phyloP scores from a whole-genome alignment of 2,329 filamentous ascomycete species.

The Shiraia sp. region DNA sequence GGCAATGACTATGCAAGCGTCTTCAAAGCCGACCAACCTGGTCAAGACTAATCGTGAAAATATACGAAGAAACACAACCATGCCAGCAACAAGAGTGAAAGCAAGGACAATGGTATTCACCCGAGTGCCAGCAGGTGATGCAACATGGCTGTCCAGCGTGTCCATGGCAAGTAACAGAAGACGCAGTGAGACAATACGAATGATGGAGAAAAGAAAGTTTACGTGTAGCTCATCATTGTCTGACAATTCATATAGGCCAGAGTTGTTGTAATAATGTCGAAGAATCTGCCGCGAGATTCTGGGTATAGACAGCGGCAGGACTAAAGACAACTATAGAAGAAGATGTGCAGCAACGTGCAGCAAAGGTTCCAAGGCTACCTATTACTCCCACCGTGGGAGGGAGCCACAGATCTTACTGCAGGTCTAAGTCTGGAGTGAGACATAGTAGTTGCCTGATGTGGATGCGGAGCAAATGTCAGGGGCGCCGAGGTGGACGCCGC shows the following conservation, averaged over 20 bases:
- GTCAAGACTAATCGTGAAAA: constrained; percentile 33
- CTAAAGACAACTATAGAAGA: background rate
- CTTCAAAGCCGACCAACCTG: constrained; percentile 31
- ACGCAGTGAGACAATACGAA: background rate
- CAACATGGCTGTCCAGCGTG: constrained; percentile 10
- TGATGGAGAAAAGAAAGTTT: too few species aligned
- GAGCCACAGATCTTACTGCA: background rate
- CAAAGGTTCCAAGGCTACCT: constrained; percentile 4
- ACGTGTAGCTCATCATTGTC: too few species aligned
- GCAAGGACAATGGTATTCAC: constrained; percentile 36
- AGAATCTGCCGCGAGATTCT: too few species aligned
- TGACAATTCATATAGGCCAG: too few species aligned
- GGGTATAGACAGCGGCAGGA: too few species aligned
- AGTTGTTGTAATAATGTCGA: too few species aligned
- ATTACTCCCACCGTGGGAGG: too few species aligned
- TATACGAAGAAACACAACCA: constrained; percentile 34
- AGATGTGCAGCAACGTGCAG: constrained; percentile 2
- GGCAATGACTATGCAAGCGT: constrained; percentile 35
- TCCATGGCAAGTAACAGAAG: constrained; percentile 7
- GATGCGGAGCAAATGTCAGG: constrained; percentile 17
- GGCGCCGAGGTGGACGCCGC: constrained; percentile 10
- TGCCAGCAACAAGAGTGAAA: constrained; percentile 37
- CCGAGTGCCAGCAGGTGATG: constrained; percentile 34
- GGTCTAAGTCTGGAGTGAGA: constrained; percentile 8
- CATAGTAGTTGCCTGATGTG: constrained; percentile 14